Base-by-base conservation (phyloP, 176 grass and related monocot species). In the Aegilops tauschii region DNA sequence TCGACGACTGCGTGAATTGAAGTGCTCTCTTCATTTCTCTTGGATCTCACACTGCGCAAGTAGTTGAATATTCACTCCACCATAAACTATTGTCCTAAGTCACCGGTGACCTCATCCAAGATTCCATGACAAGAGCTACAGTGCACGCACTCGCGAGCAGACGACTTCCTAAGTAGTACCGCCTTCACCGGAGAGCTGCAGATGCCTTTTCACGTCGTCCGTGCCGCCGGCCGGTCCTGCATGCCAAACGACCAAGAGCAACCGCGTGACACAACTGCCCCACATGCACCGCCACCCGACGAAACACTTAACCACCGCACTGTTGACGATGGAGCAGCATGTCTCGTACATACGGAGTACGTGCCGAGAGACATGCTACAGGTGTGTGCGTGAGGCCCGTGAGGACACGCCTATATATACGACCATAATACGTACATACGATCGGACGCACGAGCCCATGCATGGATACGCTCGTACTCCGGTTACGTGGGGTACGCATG, bases 281-380 rank as follows among this genome's bases (percentile, higher is more conserved):
- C 78, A 58, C 61, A 67, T 44, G 25, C 13, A 77, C 4, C 73
- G 73, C 27, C 63, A 61, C 31, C 62, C 63, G 61, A 77, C 20
- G 80, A 83, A 69, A 83, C 72, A 70, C 31, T 30, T 18, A 69
- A 77, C 71, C 13, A 68, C 79, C 71, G 23, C 61, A 31, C 71
- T 32, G 84, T n/a, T 67, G 42, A 50, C 29, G 61, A 36, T 1
- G 69, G 69, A 31, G 79, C 79, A 76, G n/a, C 77, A 64, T 44
- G 77, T 64, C 35, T 16, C 8, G 77, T 21, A 20, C 18, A 58
- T 58, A 58, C 52, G 18, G 50, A 54, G 50, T 59, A 12, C 25
- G 76, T n/a, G 50, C 7, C 49, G 18, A 58, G 74, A 12, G 30
- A n/a, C 76, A 36, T 52, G 5, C 56, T 59, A 58, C 76, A 2